These are phyloP conservation scores for Ophiostoma himal-ulmi DNA, from an alignment of 2,329 filamentous ascomycete species.

Conservation along the genomic window DNA sequence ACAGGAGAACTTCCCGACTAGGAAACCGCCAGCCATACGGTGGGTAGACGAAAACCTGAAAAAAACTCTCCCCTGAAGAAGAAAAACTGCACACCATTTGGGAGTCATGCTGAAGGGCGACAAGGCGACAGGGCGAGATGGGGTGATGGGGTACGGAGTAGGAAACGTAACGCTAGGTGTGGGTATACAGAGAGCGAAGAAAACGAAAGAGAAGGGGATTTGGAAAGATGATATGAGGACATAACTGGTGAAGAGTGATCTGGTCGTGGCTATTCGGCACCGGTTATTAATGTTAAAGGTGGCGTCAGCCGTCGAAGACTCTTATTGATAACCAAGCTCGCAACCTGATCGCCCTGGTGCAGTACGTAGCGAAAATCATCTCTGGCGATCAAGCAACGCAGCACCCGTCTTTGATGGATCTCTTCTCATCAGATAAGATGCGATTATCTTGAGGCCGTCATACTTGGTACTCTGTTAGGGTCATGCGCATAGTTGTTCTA, in stretches of 20 bases:
- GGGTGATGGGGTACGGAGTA: not conserved
- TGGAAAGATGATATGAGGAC: not conserved
- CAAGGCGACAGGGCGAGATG: not conserved
- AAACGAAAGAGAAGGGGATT: not conserved
- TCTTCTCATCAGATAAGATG: slow-evolving; percentile 3
- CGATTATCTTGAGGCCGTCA: not conserved
- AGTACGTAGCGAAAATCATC: not conserved
- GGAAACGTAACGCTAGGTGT: not conserved
- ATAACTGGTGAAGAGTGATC: not conserved
- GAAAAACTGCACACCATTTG: slow-evolving; percentile 5
- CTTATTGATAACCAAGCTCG: no score
- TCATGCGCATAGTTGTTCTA: not conserved
- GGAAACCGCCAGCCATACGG: not conserved
- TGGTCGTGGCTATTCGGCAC: not conserved
- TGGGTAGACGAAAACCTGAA: slow-evolving; percentile 3
- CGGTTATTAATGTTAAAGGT: not conserved
- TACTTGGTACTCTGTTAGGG: not conserved
- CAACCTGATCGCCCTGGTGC: no score
- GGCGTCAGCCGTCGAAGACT: not conserved
- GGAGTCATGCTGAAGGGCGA: not conserved
- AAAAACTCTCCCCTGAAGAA: not conserved
- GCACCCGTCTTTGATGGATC: not conserved
- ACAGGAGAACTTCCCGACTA: not conserved
- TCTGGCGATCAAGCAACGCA: not conserved
- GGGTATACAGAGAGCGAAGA: not conserved